Evolutionary conservation across 2,329 filamentous ascomycete genomes (phyloP), one percentile per base, ranked within the genome.

Genomic region (Cercospora sesami): DNA sequence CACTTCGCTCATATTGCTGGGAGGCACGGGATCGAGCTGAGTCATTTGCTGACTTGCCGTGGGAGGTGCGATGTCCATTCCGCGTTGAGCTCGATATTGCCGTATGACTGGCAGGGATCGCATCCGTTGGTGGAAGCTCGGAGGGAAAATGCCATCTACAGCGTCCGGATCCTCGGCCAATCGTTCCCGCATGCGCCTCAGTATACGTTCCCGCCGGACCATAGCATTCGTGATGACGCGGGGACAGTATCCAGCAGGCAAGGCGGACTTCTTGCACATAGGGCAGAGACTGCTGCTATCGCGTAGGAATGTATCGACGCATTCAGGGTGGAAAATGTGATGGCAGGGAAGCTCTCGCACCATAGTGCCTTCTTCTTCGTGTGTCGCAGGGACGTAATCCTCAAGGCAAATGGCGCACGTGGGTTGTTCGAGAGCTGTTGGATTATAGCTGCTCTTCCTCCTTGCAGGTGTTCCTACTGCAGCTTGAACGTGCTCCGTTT

Each of bases 291-390:
- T 96, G 76, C 91, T 96, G 76, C 90, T 90, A 64, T 89, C 85
- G 53, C 86, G 84, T 12, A 98, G 83, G 74, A 95, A 97, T 23
- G 89, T 86, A 76, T 98, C 94, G 71, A 98, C 94, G 76, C 95
- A 99, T 71, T 91, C 90, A 0, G 92, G 90, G 73, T 99, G 94
- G 79, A 94, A 99, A 66, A 98, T 94, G 78, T 99, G 95, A 0
- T 91, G 89, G 74, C 95, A 99, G 0, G 92, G 89, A 2, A 98
- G 83, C 79, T 97, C 91, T 65, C 93, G 90, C 65, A 98, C 93
- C 21, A 89, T 86, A 0, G 91, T 75, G 36, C 75, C 76, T 59
- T 72, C 69, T 6, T 63, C 57, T 14, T 69, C 73, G 7, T 67
- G 48, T 53, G 31, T 67, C 9, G 69, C 68, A 1, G 72, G 65